Evolutionary conservation across 2,329 filamentous ascomycete genomes (phyloP), one percentile per base, ranked within the genome.

Genomic region (Ophiocordyceps unilateralis): DNA sequence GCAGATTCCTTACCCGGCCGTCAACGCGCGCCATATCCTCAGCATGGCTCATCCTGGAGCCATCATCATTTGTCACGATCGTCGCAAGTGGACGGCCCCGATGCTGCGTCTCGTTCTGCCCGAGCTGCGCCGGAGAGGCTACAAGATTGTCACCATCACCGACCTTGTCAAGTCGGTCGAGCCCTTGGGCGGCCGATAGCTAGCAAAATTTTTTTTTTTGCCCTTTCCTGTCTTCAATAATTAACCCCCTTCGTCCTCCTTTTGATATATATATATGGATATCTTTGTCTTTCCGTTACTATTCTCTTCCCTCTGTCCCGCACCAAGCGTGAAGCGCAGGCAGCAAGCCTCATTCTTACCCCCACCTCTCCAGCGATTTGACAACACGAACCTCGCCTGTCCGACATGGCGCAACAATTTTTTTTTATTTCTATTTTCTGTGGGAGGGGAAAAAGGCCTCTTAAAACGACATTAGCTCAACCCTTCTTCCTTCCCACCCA

Each of bases 61-160:
- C 23, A 81, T 94, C 45, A 78, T 94, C 47, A 80, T 94, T 42
- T 88, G 85, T 55, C 87, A 94, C 63, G 87, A 94, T 63, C 61
- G 86, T 49, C 69, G 87, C 53, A 65, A 69, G n/a, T 93, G 87
- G 83, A 93, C 85, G 22, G 68, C 72, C 40, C 81, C 83, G 1
- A 91, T 93, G 83, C 56, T 93, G 60, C 65, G 67, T 34, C 72
- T 66, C 46, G 79, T 91, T 34, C 58, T 94, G 50, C 81, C 81
- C 0, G 80, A 83, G 55, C 63, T 93, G 53, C 77, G 66, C 59
- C 66, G 66, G 47, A 69, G 73, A 49, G 85, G 84, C 1, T 93
- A 84, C 58, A 66, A 64, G 44, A 68, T 89, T 32, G 78, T 85
- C 24, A 83, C 78, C 15, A 63, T 93, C 19, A 78, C 79, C 5